phyloP scores from a whole-genome alignment of 768 basidiomycete species.

The Antrodiella citrinella region DNA sequence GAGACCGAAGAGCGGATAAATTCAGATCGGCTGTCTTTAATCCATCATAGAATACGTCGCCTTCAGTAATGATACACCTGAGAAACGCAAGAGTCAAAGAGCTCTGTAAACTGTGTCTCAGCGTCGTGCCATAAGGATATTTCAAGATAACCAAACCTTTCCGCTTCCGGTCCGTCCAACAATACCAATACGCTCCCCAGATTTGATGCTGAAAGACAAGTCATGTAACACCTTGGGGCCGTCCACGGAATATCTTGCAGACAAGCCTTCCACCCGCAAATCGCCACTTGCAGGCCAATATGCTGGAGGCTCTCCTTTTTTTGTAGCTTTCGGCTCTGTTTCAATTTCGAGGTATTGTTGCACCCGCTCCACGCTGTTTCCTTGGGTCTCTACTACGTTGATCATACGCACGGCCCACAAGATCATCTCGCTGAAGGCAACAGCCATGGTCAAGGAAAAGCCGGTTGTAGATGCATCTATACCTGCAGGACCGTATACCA shows the following conservation, averaged over 20 bases:
- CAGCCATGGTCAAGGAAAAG: constrained; percentile 35
- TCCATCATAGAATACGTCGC: constrained; percentile 45
- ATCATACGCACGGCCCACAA: constrained; percentile 39
- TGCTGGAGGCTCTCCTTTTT: constrained; percentile 44
- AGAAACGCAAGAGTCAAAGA: constrained; percentile 46
- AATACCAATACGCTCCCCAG: constrained; percentile 52
- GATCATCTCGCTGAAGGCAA: constrained; percentile 49
- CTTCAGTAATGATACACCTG: constrained; percentile 45
- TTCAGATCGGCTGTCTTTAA: constrained; percentile 38
- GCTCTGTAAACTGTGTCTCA: constrained; percentile 31
- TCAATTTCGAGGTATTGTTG: constrained; percentile 49
- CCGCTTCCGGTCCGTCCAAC: constrained; percentile 57
- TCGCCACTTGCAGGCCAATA: constrained; percentile 57
- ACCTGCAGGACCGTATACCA: constrained; percentile 31
- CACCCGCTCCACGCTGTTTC: constrained; percentile 42
- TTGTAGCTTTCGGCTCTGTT: constrained; percentile 37
- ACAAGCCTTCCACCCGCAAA: constrained; percentile 43
- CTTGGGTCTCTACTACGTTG: constrained; percentile 39
- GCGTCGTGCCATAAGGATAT: no score
- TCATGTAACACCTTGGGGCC: constrained; percentile 51
- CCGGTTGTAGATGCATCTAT: constrained; percentile 35
- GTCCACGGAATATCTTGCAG: constrained; percentile 42
- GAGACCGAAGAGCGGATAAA: constrained; percentile 41
- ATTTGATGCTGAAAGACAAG: constrained; percentile 40
- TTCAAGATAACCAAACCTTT: no score